Percentiles rank a stretch among this genome's conserved stretches.
Evolutionary conservation across 495 filamentous ascomycete genomes (phyloP).

Genomic region (Cryomyces minteri): DNA sequence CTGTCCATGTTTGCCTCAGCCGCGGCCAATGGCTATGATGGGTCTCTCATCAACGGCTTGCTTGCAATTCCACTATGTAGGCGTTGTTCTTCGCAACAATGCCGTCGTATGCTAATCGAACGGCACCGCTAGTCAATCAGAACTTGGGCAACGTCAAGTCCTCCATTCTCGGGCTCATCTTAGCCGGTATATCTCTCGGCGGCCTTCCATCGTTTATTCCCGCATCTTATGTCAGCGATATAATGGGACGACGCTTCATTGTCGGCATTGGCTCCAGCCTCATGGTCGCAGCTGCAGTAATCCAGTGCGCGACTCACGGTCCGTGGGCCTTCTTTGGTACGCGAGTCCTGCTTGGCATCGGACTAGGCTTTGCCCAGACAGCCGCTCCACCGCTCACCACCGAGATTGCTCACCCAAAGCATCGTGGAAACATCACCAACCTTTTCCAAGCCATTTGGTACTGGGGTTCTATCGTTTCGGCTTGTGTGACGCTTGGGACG

Average conservation of each 20-base stretch:
- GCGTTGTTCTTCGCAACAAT: background rate
- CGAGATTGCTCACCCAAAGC: constrained; percentile 17
- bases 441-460: constrained; percentile 27
- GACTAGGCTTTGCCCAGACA: background rate
- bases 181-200: constrained; percentile 15
- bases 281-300: constrained; percentile 2
- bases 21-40: constrained; percentile 15
- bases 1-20: background rate
- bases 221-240: background rate
- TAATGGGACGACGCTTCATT: constrained; percentile 2
- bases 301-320: background rate
- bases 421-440: constrained; percentile 23
- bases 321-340: background rate
- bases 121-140: background rate
- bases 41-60: constrained; percentile 18
- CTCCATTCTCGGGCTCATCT: constrained; percentile 13
- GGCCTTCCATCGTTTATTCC: constrained; percentile 4
- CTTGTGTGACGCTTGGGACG: constrained; percentile 25
- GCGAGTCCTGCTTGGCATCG: background rate
- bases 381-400: background rate
- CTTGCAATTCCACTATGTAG: constrained; percentile 16
- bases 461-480: constrained; percentile 22
- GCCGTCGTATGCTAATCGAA: background rate
- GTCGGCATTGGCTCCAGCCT: constrained; percentile 4
- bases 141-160: constrained; percentile 15